Evolutionary conservation across 306 rosid species (phyloP), one percentile per base, ranked within the genome.

Genomic region (Pachyrhizus erosus): DNA sequence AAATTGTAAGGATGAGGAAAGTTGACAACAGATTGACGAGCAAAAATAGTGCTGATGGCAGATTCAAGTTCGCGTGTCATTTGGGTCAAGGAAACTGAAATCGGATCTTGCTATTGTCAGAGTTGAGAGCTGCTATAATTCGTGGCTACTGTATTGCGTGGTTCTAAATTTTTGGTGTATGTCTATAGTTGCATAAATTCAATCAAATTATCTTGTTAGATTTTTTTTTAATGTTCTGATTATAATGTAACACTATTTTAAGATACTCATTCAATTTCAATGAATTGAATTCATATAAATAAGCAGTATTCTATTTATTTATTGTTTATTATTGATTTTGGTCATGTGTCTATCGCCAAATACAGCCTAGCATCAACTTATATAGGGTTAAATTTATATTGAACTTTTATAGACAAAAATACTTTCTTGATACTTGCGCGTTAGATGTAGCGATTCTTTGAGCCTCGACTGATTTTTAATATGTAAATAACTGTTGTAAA

Each of bases 111-210:
- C 51, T 39, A n/a, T 23, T 81, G 68, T 48, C 66, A 46, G 69
- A 55, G 77, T 70, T 49, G 73, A 81, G 86, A 66, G 80, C 70
- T 49, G 60, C 57, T 66, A 66, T 80, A 51, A 31, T 55, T 73
- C 24, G 60, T 80, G 78, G 71, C 60, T 73, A 73, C 9, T 65
- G 81, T 77, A 24, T 34, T 77, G 26, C 62, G 84, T 73, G 68
- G 73, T 81, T 76, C 75, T 65, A 42, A n/a, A 84, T 34, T 77
- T 87, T 80, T 77, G 75, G 52, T 73, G 73, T 51, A 29, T 84
- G 85, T 73, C 58, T 81, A 58, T 77, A 81, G 66, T 58, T 85
- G 73, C 84, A 70, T 77, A 72, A 76, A 52, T 76, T 80, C 83
- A 76, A 58, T 80, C 79, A 72, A 55, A 62, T 84, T 71, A 69